Base-by-base conservation (phyloP, 2,329 filamentous ascomycete species). In the Calcarisporium arbuscula region DNA sequence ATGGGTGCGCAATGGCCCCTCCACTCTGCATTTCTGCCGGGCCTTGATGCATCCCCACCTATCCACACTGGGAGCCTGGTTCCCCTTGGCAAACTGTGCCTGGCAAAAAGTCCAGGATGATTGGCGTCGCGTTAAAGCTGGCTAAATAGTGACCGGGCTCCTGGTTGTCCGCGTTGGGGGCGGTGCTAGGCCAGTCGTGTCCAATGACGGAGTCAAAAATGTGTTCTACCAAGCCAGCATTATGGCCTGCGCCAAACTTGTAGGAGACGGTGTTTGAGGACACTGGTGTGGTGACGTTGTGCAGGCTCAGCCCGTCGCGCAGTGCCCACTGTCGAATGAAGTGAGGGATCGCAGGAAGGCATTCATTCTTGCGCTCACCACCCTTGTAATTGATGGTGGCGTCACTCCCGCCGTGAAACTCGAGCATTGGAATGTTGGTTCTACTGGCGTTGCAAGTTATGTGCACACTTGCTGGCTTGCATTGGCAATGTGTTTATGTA, bases 401-500 rank as follows among this genome's bases (percentile, higher is more conserved):
- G 47, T 73, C 70, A 8, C 46, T 53, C 5, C 59, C 61, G 14
- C 69, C 69, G 45, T 73, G 70, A 37, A 73, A 66, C 19, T 67
- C 63, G 8, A 72, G 45, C 6, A 73, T 52, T 2, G 68, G 66
- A 5, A 70, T 38, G 5, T 57, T 45, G 1, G 34, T 43, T 23
- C 56, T 51, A 4, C 45, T 51, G 0, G 64, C 56, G 3, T 44
- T 45, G 46, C 69, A 73, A 2, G 53, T 48, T 14, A 63, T 49
- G 2, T 39, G 6, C 5, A 65, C 54, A 11, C 56, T 61, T 12
- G 46, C 35, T 2, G 61, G 54, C 19, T 57, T 44, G 41, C 55
- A 30, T 60, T n/a, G 4, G 47, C 6, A 28, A 30, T 20, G 48
- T 28, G 31, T 58, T 52, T 9, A 57, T 57, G 42, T 66, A 66